Conservation (phyloP, 495 filamentous ascomycete genomes). For the Daldinia childiae region DNA sequence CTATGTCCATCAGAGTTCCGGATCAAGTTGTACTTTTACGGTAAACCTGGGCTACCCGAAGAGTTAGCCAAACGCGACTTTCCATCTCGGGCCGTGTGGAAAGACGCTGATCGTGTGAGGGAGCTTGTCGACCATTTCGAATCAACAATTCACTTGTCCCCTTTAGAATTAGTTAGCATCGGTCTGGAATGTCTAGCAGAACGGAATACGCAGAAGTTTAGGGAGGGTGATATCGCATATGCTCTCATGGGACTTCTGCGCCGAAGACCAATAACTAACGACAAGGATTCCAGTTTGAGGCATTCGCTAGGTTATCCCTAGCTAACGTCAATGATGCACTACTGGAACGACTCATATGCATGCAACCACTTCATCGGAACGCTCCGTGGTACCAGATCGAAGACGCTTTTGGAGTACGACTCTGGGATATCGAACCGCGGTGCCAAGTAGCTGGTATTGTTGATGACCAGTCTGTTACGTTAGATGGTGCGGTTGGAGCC, state of each 20-base stretch:
- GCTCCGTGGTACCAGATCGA: background rate
- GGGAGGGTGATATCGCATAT: background rate
- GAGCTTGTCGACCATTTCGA: background rate
- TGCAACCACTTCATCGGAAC: background rate
- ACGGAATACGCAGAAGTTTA: background rate
- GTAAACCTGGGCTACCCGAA: background rate
- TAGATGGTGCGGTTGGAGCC: background rate
- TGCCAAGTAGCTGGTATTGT: background rate
- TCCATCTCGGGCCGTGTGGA: background rate
- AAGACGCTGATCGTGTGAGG: background rate
- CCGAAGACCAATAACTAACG: background rate
- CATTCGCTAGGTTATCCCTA: background rate
- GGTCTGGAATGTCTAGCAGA: background rate
- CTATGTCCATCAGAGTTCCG: background rate
- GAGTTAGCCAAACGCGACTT: background rate
- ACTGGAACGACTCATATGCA: background rate
- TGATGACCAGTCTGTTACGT: background rate
- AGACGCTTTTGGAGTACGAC: background rate
- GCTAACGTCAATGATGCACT: background rate
- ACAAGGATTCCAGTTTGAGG: background rate
- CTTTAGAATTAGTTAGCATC: background rate
- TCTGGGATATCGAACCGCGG: background rate
- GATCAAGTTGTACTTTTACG: background rate
- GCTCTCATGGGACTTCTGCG: constrained; percentile 1
- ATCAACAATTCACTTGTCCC: background rate